Conservation (phyloP, 768 basidiomycete genomes). For the Brasilioporus rufonigricans region DNA sequence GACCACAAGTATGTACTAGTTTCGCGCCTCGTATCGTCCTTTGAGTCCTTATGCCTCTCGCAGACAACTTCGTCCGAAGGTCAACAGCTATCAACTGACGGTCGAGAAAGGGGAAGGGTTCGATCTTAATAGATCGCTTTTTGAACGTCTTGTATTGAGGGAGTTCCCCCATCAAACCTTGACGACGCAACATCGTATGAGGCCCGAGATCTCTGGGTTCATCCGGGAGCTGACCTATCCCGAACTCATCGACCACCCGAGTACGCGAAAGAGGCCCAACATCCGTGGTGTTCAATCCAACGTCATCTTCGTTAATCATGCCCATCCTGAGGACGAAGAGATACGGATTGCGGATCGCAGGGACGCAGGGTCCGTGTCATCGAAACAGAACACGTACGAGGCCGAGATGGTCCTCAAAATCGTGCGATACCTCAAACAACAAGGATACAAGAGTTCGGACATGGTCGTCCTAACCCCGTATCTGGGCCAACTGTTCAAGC, state of each 20-base stretch:
- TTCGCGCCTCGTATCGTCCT: background rate
- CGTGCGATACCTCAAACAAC: conserved; percentile 62
- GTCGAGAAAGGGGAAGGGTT: conserved; percentile 70
- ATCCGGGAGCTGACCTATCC: conserved; percentile 66
- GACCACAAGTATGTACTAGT: conserved; percentile 57
- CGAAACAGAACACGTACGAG: conserved; percentile 64
- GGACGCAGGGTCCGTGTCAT: conserved; percentile 48
- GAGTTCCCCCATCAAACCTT: conserved; percentile 62
- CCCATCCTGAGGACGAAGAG: conserved; percentile 52
- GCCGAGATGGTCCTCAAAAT: conserved; percentile 65
- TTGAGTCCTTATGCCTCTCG: background rate
- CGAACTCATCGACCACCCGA: conserved; percentile 56
- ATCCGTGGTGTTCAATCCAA: conserved; percentile 57
- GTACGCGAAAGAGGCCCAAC: conserved; percentile 47
- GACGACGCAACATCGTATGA: conserved; percentile 64
- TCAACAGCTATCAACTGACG: conserved; percentile 62
- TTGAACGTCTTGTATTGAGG: conserved; percentile 63
- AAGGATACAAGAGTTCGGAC: conserved; percentile 60
- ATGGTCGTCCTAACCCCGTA: conserved; percentile 71
- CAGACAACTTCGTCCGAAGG: conserved; percentile 73
- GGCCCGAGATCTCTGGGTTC: conserved; percentile 69
- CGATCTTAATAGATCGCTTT: conserved; percentile 65
- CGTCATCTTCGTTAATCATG: conserved; percentile 61
- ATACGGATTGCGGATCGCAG: conserved; percentile 39
- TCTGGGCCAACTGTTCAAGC: conserved; percentile 56